These are phyloP conservation scores for Kalmusia sp. DNA, from an alignment of 2,329 filamentous ascomycete species.

Conservation along the genomic window DNA sequence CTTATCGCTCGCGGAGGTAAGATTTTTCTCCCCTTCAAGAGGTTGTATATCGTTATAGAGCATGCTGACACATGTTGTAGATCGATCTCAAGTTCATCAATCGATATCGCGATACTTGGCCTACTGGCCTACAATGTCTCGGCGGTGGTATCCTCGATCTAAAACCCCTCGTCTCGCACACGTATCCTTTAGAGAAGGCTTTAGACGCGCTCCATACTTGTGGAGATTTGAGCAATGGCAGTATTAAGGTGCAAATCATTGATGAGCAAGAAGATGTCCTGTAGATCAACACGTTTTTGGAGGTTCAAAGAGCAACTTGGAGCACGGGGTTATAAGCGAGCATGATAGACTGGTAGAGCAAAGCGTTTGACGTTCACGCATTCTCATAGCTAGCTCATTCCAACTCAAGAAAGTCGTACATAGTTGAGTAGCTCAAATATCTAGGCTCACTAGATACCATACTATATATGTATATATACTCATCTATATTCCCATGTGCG, in stretches of 20 bases:
- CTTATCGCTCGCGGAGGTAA: conserved; percentile 65
- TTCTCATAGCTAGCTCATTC: too few species aligned
- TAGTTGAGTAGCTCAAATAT: too few species aligned
- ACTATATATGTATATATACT: too few species aligned
- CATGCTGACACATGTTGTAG: conserved; percentile 38
- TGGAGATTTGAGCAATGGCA: conserved; percentile 59
- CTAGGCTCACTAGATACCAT: too few species aligned
- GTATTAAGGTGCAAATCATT: conserved; percentile 68
- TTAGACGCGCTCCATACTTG: conserved; percentile 63
- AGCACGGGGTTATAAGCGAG: too few species aligned
- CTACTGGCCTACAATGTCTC: conserved; percentile 67
- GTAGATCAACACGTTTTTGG: conserved; percentile 8
- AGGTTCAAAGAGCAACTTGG: too few species aligned
- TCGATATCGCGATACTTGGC: conserved; percentile 74
- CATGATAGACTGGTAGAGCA: too few species aligned
- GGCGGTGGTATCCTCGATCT: conserved; percentile 67
- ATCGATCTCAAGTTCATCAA: conserved; percentile 76
- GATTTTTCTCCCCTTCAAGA: conserved; percentile 2
- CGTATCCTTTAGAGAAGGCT: conserved; percentile 67
- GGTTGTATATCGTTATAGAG: neutral
- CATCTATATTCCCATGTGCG: too few species aligned
- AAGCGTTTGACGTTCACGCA: too few species aligned
- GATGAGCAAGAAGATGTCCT: conserved; percentile 49
- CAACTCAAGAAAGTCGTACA: too few species aligned
- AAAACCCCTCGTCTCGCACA: conserved; percentile 68